Percentiles rank a stretch among this genome's conserved stretches.
phyloP scores from a whole-genome alignment of 768 basidiomycete genomes.

The Suillus hirtellus region DNA sequence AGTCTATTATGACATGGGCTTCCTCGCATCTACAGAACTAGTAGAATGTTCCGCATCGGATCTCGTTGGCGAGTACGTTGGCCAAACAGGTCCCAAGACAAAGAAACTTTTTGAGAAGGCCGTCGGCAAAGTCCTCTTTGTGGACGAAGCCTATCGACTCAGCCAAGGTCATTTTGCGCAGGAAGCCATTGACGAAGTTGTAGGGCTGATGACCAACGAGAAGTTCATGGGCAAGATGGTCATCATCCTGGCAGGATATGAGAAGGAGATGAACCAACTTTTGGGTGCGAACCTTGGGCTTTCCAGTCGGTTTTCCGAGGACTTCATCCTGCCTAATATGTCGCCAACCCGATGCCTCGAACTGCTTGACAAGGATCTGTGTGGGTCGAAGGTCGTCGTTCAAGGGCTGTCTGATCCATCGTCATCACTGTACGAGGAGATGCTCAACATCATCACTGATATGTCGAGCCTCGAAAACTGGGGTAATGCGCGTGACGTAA shows the following conservation, averaged over 20 bases:
- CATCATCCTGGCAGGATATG: constrained; percentile 72
- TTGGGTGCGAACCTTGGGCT: constrained; percentile 61
- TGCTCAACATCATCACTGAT: constrained; percentile 39
- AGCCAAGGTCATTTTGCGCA: constrained; percentile 61
- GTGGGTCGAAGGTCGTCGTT: constrained; percentile 41
- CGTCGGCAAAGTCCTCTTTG: constrained; percentile 65
- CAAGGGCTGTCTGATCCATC: constrained; percentile 35
- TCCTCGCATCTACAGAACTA: constrained; percentile 50
- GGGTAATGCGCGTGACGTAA: constrained; percentile 72
- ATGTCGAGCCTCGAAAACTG: constrained; percentile 52
- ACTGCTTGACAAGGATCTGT: constrained; percentile 48
- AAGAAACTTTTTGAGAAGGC: constrained; percentile 61
- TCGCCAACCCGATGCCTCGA: constrained; percentile 47
- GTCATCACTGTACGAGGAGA: constrained; percentile 32
- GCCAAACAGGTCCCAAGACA: constrained; percentile 72
- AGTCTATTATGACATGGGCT: constrained; percentile 65
- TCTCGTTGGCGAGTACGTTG: constrained; percentile 67
- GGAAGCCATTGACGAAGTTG: constrained; percentile 74
- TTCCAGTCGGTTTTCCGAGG: constrained; percentile 67
- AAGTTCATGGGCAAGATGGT: constrained; percentile 59
- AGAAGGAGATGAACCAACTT: constrained; percentile 63
- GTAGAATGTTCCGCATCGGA: constrained; percentile 71
- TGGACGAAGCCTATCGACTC: constrained; percentile 72
- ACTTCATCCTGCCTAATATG: constrained; percentile 58
- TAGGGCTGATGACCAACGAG: constrained; percentile 59